These are phyloP conservation scores for Penicillium sp. DNA, from an alignment of 2,329 filamentous ascomycete species.

Conservation along the genomic window DNA sequence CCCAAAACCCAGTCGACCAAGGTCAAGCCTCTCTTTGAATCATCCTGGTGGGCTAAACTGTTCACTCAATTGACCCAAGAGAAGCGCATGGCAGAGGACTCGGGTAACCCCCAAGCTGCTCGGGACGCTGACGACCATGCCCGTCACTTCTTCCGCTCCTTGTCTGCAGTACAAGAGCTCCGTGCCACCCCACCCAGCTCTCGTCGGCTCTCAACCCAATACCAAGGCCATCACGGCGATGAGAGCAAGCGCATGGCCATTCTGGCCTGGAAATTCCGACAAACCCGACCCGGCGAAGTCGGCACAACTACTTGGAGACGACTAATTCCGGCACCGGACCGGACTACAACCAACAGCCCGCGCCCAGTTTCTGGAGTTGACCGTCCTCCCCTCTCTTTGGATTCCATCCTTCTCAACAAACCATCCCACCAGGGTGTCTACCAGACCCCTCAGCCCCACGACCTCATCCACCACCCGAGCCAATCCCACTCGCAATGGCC, in stretches of 20 bases:
- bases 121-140: slow-evolving; percentile 35
- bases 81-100: slow-evolving; percentile 37
- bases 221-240: slow-evolving; percentile 21
- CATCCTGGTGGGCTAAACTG: slow-evolving; percentile 44
- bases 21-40: slow-evolving; percentile 43
- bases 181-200: slow-evolving; percentile 31
- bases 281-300: slow-evolving; percentile 38
- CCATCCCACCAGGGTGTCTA: slow-evolving; percentile 30
- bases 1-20: slow-evolving; percentile 36
- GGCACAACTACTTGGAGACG: slow-evolving; percentile 46
- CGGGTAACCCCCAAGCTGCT: slow-evolving; percentile 28
- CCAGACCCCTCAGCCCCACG: slow-evolving; percentile 29
- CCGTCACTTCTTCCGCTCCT: slow-evolving; percentile 36
- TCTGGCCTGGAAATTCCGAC: slow-evolving; percentile 47
- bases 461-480: slow-evolving; percentile 29
- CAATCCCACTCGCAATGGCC: slow-evolving; percentile 36
- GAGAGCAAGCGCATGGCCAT: slow-evolving; percentile 42
- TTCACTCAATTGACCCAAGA: slow-evolving; percentile 43
- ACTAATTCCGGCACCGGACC: slow-evolving; percentile 37
- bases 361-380: slow-evolving; percentile 30
- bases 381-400: slow-evolving; percentile 36
- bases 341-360: slow-evolving; percentile 38
- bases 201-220: slow-evolving; percentile 27
- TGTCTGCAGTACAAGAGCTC: slow-evolving; percentile 47
- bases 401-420: slow-evolving; percentile 33